Evolutionary conservation across 208 protist genomes (phyloP).

Genomic region (Porcisia deanei): DNA sequence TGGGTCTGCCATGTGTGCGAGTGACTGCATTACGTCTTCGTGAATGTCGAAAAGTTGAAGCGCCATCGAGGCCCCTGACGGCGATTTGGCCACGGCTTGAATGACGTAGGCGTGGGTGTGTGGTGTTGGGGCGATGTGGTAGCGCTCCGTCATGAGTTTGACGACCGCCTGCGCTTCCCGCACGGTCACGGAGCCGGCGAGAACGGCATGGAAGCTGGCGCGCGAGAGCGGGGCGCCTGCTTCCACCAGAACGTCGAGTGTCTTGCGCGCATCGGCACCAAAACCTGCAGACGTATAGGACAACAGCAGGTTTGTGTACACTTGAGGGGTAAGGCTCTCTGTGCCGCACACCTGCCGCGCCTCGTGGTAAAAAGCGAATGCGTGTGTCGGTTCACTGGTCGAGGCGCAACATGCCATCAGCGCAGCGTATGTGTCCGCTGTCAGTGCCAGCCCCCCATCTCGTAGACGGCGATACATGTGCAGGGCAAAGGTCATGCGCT

Average conservation of each 20-base stretch:
- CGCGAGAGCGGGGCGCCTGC: constrained; percentile 74
- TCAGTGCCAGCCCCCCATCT: constrained; percentile 52
- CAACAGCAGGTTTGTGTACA: constrained; percentile 82
- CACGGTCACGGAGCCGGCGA: constrained; percentile 55
- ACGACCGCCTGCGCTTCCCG: constrained; percentile 81
- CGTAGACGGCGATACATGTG: constrained; percentile 81
- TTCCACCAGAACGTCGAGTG: constrained; percentile 79
- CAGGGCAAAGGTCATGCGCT: constrained; percentile 69
- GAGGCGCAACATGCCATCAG: constrained; percentile 78
- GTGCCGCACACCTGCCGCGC: constrained; percentile 54
- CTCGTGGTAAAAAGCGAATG: constrained; percentile 89
- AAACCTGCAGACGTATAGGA: constrained; percentile 69
- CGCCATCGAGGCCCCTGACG: constrained; percentile 44
- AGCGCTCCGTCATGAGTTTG: constrained; percentile 57
- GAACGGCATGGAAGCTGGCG: constrained; percentile 73
- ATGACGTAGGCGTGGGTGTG: constrained; percentile 79
- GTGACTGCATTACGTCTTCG: constrained; percentile 43
- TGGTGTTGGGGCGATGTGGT: constrained; percentile 69
- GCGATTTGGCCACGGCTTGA: constrained; percentile 29
- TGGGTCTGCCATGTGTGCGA: constrained; percentile 26
- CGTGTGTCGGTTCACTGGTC: constrained; percentile 66
- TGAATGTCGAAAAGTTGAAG: constrained; percentile 80
- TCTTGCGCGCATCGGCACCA: constrained; percentile 64
- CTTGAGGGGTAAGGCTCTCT: constrained; percentile 40
- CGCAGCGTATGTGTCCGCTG: constrained; percentile 69